Percentiles rank a stretch among this genome's conserved stretches.
These are phyloP conservation scores for Triglochin maritima DNA, from an alignment of 106 monocot species.

Conservation along the genomic window DNA sequence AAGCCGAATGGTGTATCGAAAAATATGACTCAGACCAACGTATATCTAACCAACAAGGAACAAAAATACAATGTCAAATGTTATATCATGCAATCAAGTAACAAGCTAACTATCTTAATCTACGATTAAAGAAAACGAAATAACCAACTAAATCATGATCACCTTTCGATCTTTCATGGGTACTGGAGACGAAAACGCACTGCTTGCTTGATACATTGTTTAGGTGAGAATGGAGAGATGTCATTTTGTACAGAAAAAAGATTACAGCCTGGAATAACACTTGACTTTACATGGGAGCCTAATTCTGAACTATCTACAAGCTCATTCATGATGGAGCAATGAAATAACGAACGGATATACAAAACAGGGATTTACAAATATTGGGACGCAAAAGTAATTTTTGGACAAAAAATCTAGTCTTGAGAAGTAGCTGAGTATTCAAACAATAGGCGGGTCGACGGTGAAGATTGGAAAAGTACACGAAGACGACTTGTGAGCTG, in stretches of 20 bases:
- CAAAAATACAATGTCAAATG: too few species aligned
- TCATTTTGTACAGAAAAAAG: background rate
- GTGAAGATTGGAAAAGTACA: conserved; percentile 83
- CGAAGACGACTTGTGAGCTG: conserved; percentile 83
- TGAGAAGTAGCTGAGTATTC: conserved; percentile 94
- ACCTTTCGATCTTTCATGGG: background rate
- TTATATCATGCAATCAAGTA: too few species aligned
- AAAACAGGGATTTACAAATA: conserved; percentile 1
- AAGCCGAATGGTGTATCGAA: too few species aligned
- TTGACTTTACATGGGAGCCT: too few species aligned
- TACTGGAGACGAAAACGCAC: too few species aligned
- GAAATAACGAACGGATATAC: conserved; percentile 3
- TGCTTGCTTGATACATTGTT: background rate
- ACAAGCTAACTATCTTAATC: too few species aligned
- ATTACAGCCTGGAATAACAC: too few species aligned
- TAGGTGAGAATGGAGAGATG: background rate
- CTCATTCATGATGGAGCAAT: background rate
- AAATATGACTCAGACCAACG: too few species aligned
- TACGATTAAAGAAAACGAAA: too few species aligned
- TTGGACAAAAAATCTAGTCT: background rate
- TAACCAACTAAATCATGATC: background rate
- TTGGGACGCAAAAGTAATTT: background rate
- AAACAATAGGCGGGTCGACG: conserved; percentile 87
- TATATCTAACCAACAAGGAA: too few species aligned
- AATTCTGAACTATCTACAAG: background rate